Conservation (phyloP, 495 filamentous ascomycete species). For the Hypoxylon intermedium region DNA sequence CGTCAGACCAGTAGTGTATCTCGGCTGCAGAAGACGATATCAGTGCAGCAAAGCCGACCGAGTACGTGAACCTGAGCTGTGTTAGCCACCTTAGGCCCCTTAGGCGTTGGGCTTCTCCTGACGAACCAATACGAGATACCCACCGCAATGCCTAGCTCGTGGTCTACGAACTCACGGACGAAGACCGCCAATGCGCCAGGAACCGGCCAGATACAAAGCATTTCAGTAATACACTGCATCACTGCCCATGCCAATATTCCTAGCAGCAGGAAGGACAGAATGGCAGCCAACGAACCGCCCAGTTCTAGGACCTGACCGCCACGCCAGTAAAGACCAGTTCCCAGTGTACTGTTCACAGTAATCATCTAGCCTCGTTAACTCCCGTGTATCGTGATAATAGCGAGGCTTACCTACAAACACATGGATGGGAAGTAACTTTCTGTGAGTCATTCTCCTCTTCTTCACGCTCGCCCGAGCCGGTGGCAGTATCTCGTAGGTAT, state of each 20-base stretch:
- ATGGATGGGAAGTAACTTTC: constrained; percentile 51
- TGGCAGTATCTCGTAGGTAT: neutral
- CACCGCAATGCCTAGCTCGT: constrained; percentile 54
- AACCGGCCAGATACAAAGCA: constrained; percentile 59
- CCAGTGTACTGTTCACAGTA: constrained; percentile 54
- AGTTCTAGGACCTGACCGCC: constrained; percentile 53
- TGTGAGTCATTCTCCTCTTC: constrained; percentile 26
- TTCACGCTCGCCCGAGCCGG: constrained; percentile 6
- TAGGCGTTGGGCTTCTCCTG: neutral
- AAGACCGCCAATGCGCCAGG: constrained; percentile 55
- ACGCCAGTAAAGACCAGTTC: constrained; percentile 57
- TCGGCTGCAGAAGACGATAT: constrained; percentile 50
- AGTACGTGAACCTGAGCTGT: constrained; percentile 52
- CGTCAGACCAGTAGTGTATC: constrained; percentile 43
- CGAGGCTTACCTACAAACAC: constrained; percentile 48
- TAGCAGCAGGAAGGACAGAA: constrained; percentile 52
- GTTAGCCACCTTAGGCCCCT: constrained; percentile 2
- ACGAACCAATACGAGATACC: constrained; percentile 58
- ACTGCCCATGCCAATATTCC: constrained; percentile 53
- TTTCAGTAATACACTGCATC: constrained; percentile 58
- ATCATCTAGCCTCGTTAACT: constrained; percentile 44
- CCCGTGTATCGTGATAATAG: neutral
- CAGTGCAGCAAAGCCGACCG: constrained; percentile 50
- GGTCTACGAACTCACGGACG: constrained; percentile 58
- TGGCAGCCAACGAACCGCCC: constrained; percentile 51